A percentile compares a stretch with the other conserved stretches of the same genome.
phyloP scores from a whole-genome alignment of 495 filamentous ascomycete genomes.

The Cercophora samala region DNA sequence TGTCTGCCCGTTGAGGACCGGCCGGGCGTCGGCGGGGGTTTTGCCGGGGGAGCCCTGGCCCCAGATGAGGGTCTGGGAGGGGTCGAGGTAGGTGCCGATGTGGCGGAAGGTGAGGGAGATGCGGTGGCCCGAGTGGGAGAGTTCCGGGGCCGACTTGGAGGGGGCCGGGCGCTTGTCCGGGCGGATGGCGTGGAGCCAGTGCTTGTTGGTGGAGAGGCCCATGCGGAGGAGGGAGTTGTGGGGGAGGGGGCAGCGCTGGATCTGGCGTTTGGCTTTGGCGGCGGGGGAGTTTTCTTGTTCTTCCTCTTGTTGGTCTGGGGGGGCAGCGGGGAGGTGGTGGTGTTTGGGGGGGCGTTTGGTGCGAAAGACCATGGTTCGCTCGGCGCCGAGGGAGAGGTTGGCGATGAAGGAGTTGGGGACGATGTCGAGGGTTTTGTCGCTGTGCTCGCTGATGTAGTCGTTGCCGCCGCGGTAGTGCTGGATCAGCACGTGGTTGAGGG shows the following conservation, averaged over 20 bases:
- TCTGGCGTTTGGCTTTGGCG: conserved; percentile 28
- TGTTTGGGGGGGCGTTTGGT: conserved; percentile 61
- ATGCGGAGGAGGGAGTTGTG: conserved; percentile 87
- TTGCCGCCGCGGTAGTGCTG: conserved; percentile 86
- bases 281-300: neutral
- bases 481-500: conserved; percentile 88
- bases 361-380: conserved; percentile 85
- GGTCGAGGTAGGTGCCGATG: conserved; percentile 79
- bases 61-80: conserved; percentile 67
- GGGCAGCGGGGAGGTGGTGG: neutral
- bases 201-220: conserved; percentile 73
- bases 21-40: conserved; percentile 49
- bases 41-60: conserved; percentile 84
- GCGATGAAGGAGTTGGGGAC: conserved; percentile 75
- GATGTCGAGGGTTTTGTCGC: conserved; percentile 95
- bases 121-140: conserved; percentile 67
- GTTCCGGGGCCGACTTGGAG: conserved; percentile 67
- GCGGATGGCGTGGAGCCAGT: conserved; percentile 87
- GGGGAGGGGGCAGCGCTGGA: conserved; percentile 69
- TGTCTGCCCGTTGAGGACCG: conserved; percentile 65
- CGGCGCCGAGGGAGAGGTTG: conserved; percentile 88
- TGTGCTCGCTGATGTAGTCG: conserved; percentile 97
- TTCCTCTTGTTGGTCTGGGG: too few species aligned
- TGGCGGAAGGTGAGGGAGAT: conserved; percentile 91
- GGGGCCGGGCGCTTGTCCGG: conserved; percentile 70